Evolutionary conservation across 2,329 filamentous ascomycete genomes (phyloP), one percentile per base, ranked within the genome.

Genomic region (Acrodontium crateriforme): DNA sequence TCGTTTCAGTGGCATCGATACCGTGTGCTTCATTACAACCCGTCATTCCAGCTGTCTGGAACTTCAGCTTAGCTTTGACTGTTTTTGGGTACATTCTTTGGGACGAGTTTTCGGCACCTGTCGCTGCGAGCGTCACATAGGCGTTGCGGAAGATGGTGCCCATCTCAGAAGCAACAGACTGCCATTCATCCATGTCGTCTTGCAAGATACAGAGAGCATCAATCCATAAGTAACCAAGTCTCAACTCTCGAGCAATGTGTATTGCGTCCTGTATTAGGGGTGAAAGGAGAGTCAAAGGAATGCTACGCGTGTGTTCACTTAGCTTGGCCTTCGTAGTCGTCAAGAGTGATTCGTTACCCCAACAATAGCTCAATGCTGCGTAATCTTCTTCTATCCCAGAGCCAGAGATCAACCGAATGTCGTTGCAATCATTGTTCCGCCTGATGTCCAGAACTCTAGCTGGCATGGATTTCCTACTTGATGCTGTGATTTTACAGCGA

Each of bases 201-300:
- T 39, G 35, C 6, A 37, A 17, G 15, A 39, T 37, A 25, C 37
- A 39, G 9, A 39, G 27, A 16, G 25, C 17, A 23, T 39, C 36
- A 11, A 39, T 30, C 34, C 36, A 39, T 12, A 37, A n/a, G 30
- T 36, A 36, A n/a, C 8, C 10, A 9, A 30, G 15, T 10, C 26
- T 17, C 9, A 34, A 23, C 3, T 13, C n/a, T 13, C 31, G 26
- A 9, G 32, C 15, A 3, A 28, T 21, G n/a, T 13, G 9, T 8
- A 28, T 22, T 5, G 27, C 27, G 10, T 28, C 14, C 15, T 11
- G 14, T 13, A 28, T 21, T 5, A 18, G 20, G 9, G 9, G 13
- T 7, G 27, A 12, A 4, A 22, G 20, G 5, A 4, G n/a, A 12
- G 4, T 8, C 20, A 22, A 22, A 8, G 20, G 20, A 4, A 22